Conservation (phyloP, 305 asterid species). For the Fraxinus greggii region DNA sequence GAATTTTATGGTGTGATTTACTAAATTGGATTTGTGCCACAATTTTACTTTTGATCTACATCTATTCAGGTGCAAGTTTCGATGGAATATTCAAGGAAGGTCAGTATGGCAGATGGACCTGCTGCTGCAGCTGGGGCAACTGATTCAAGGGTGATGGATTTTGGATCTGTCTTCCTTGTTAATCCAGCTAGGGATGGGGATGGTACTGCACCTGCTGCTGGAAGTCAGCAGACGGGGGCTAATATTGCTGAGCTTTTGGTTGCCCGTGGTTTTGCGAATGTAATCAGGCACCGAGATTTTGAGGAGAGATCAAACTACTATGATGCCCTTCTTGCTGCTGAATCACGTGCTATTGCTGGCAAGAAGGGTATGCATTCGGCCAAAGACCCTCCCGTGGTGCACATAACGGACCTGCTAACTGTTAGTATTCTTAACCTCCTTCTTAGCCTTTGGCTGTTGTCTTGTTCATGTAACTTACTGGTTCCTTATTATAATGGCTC, state of each 20-base stretch:
- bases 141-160: constrained; percentile 86
- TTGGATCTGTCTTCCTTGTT: constrained; percentile 83
- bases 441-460: neutral
- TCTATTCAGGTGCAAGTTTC: constrained; percentile 75
- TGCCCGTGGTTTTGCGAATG: constrained; percentile 87
- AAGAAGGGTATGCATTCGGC: constrained; percentile 87
- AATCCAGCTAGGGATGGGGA: constrained; percentile 70
- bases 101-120: constrained; percentile 66
- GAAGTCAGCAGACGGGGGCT: constrained; percentile 54
- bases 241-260: constrained; percentile 90
- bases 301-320: constrained; percentile 94
- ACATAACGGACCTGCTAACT: constrained; percentile 73
- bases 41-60: constrained; percentile 22
- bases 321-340: constrained; percentile 87
- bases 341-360: constrained; percentile 81
- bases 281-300: constrained; percentile 92
- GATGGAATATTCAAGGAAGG: constrained; percentile 96
- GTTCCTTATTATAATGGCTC: constrained; percentile 19
- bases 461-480: constrained; percentile 1
- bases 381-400: constrained; percentile 87
- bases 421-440: constrained; percentile 48
- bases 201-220: constrained; percentile 53
- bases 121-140: constrained; percentile 47
- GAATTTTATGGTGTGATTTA: constrained; percentile 13
- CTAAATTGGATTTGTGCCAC: constrained; percentile 3